These are phyloP conservation scores for Trametes cubensis DNA, from an alignment of 768 basidiomycete genomes.

Conservation along the genomic window DNA sequence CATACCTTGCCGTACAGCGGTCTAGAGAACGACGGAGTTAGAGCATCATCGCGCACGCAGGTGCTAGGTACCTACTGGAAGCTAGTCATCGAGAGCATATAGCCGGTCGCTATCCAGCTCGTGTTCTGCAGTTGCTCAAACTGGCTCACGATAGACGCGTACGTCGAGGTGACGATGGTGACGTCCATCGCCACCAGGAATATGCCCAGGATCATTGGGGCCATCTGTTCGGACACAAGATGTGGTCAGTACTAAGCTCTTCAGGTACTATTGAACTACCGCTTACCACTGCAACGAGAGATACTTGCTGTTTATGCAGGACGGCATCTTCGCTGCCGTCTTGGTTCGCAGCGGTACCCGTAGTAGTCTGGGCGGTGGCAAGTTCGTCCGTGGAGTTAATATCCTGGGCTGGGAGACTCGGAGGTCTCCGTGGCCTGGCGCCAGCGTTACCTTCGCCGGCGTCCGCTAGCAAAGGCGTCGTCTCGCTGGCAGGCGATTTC, in stretches of 20 bases:
- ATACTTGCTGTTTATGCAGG: constrained; percentile 17
- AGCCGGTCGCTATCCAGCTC: constrained; percentile 68
- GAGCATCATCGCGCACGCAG: no score
- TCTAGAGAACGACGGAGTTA: constrained; percentile 33
- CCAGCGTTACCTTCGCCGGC: background rate
- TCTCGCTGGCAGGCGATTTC: background rate
- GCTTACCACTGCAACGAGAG: constrained; percentile 23
- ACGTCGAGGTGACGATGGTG: constrained; percentile 39
- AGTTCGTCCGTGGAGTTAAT: background rate
- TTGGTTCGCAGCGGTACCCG: background rate
- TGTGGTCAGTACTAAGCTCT: no score
- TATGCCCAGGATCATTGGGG: constrained; percentile 35
- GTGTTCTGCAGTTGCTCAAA: constrained; percentile 64
- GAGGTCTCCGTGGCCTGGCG: no score
- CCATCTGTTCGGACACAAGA: constrained; percentile 27
- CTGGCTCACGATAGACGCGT: constrained; percentile 45
- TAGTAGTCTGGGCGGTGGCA: background rate
- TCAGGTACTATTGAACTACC: no score
- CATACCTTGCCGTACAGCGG: constrained; percentile 60
- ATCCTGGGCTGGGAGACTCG: no score
- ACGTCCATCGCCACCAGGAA: constrained; percentile 39
- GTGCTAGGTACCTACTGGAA: constrained; percentile 61
- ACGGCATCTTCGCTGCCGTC: background rate
- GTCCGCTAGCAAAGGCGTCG: constrained; percentile 10
- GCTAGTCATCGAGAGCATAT: constrained; percentile 60